Percentiles rank a stretch among this genome's conserved stretches.
Evolutionary conservation across 1,139 yeast genomes (phyloP).

Genomic region (Scheffersomyces illinoinensis): DNA sequence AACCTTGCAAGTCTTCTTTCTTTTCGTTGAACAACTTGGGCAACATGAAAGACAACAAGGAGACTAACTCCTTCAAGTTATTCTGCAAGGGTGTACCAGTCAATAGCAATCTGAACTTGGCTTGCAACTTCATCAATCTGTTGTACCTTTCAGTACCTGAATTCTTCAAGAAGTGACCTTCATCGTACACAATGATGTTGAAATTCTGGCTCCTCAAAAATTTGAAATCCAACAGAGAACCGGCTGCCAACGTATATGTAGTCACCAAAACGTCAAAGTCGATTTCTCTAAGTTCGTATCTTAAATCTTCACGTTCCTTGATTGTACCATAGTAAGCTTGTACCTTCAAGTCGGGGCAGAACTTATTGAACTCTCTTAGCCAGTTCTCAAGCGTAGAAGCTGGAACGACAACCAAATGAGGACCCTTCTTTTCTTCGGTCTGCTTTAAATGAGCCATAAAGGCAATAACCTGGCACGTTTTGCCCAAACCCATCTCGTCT

Average conservation of each 20-base stretch:
- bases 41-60: slow-evolving; percentile 84
- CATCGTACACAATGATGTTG: slow-evolving; percentile 91
- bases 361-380: slow-evolving; percentile 90
- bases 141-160: slow-evolving; percentile 83
- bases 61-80: slow-evolving; percentile 84
- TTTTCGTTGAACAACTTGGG: slow-evolving; percentile 81
- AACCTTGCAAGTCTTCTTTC: slow-evolving; percentile 76
- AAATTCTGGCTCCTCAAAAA: slow-evolving; percentile 74
- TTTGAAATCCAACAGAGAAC: slow-evolving; percentile 76
- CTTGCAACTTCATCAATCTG: slow-evolving; percentile 80
- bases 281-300: slow-evolving; percentile 64
- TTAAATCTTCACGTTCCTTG: slow-evolving; percentile 78
- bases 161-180: slow-evolving; percentile 95
- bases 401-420: slow-evolving; percentile 88
- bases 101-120: slow-evolving; percentile 75
- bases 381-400: slow-evolving; percentile 96
- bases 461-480: slow-evolving; percentile 95
- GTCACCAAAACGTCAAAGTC: slow-evolving; percentile 91
- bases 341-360: slow-evolving; percentile 77
- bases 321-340: slow-evolving; percentile 94
- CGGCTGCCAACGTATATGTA: slow-evolving; percentile 89
- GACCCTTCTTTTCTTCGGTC: slow-evolving; percentile 53
- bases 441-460: slow-evolving; percentile 84
- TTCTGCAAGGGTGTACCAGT: slow-evolving; percentile 98
- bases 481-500: slow-evolving; percentile 98